Percentiles rank a stretch among this genome's conserved stretches.
Evolutionary conservation across 495 filamentous ascomycete species (phyloP).

Genomic region (Annulohypoxylon stygium): DNA sequence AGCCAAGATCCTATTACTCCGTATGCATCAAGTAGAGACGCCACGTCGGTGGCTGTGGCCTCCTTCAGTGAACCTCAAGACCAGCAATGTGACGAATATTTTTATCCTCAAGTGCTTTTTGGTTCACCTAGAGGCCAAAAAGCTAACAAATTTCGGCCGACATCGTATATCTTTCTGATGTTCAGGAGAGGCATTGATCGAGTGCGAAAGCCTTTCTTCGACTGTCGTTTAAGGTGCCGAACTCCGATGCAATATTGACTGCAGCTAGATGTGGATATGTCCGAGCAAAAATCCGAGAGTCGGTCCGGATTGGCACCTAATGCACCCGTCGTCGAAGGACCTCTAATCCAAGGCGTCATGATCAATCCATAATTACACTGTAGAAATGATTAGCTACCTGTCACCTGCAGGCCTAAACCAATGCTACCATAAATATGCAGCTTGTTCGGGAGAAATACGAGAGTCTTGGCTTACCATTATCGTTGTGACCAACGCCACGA

Average conservation of each 20-base stretch:
- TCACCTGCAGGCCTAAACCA: neutral
- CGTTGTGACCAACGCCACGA: conserved; percentile 24
- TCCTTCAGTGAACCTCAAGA: neutral
- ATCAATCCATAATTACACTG: conserved; percentile 30
- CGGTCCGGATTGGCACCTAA: neutral
- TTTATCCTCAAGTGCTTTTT: neutral
- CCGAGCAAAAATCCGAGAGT: conserved; percentile 11
- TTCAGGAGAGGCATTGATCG: neutral
- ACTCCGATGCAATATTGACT: conserved; percentile 1
- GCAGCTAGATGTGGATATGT: neutral
- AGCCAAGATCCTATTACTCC: neutral
- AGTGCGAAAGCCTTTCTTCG: neutral
- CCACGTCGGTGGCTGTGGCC: neutral
- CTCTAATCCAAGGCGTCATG: neutral
- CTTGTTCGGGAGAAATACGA: neutral
- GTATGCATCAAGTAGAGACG: neutral
- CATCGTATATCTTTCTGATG: neutral
- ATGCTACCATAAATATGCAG: neutral
- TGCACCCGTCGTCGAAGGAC: neutral
- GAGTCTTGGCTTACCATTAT: conserved; percentile 41
- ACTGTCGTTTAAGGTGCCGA: neutral
- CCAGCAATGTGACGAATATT: neutral
- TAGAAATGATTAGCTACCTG: conserved; percentile 18
- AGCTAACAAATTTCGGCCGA: neutral
- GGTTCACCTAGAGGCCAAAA: neutral